These are phyloP conservation scores for Tilletiopsis washingtonensis DNA, from an alignment of 1,284 basidiomycete species.

Conservation along the genomic window DNA sequence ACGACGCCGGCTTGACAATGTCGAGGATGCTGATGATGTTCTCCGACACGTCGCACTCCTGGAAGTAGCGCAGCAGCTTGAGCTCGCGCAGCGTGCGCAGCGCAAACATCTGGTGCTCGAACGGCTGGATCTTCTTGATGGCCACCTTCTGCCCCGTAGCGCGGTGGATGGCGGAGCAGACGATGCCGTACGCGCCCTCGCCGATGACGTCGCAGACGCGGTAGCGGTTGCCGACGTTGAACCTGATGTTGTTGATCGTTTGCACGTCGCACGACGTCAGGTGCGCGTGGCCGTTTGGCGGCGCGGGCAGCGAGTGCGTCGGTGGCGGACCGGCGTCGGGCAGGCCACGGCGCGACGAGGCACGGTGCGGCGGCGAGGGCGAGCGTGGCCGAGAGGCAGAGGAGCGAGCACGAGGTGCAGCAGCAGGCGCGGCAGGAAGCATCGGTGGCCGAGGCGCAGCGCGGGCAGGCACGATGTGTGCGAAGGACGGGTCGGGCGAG, in stretches of 20 bases:
- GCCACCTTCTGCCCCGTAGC: conserved; percentile 48
- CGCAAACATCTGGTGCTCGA: conserved; percentile 47
- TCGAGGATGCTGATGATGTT: conserved; percentile 27
- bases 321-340: neutral
- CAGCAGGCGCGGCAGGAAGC: neutral
- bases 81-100: conserved; percentile 45
- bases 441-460: too few relatives aligned
- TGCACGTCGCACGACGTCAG: too few relatives aligned
- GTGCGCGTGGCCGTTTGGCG: too few relatives aligned
- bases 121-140: conserved; percentile 49
- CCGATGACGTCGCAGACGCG: conserved; percentile 49
- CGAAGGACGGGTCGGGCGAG: too few relatives aligned
- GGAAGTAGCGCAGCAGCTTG: conserved; percentile 44
- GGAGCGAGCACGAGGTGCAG: conserved; percentile 2
- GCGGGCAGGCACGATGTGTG: too few relatives aligned
- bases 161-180: conserved; percentile 48
- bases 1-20: conserved; percentile 22
- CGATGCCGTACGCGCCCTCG: conserved; percentile 51
- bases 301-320: neutral
- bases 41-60: conserved; percentile 37
- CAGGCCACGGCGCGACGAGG: too few relatives aligned
- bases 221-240: conserved; percentile 41
- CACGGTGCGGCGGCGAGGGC: neutral
- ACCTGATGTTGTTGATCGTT: conserved; percentile 16
- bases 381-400: too few relatives aligned